Base-by-base conservation (phyloP, 1,284 basidiomycete species). In the Meripilus lineatus region DNA sequence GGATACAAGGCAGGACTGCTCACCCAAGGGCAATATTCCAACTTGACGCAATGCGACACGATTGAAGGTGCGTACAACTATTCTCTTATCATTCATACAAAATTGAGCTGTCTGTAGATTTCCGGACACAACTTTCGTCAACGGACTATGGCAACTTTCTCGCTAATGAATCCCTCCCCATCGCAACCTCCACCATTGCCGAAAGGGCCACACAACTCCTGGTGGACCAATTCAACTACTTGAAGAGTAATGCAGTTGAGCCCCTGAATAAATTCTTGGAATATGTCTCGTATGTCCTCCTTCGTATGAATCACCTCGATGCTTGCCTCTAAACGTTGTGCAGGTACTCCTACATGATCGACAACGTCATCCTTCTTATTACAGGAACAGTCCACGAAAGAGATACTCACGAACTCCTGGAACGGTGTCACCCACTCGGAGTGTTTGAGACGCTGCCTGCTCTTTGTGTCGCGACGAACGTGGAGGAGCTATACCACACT, bases 111-210 rank as follows among this genome's bases (percentile, higher is more conserved):
- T 36, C 10, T 21, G 1, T 53, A 95, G 93, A 96, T 68, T 84
- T 97, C 64, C 75, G 90, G 50, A 91, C 93, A 46, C 93, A 97
- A 59, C 77, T 99, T 36, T 89, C 90, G 6, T 84, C 94, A 5
- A 99, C 95, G 8, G 96, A 99, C 71, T 99, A 99, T 66, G 93
- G 94, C 61, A 97, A 93, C 70, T 99, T 99, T 64, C 84, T 99
- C 39, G 84, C 95, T 28, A 98, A 97, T 63, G 96, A 99, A 64
- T 86, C 94, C 3, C 77, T 91, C n/a, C 95, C 94, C 14, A 79
- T 98, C 49, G 91, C 92, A 41, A 98, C 95, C 5, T 86, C 92
- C 4, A 94, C 92, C 40, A 97, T 99, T 60, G 81, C 92, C 13
- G 93, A 96, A 67, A 94, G 89, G 68, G 95, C 96, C 13, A 97